Conservation (phyloP, 2,329 filamentous ascomycete genomes). For the Gremmenia infestans region DNA sequence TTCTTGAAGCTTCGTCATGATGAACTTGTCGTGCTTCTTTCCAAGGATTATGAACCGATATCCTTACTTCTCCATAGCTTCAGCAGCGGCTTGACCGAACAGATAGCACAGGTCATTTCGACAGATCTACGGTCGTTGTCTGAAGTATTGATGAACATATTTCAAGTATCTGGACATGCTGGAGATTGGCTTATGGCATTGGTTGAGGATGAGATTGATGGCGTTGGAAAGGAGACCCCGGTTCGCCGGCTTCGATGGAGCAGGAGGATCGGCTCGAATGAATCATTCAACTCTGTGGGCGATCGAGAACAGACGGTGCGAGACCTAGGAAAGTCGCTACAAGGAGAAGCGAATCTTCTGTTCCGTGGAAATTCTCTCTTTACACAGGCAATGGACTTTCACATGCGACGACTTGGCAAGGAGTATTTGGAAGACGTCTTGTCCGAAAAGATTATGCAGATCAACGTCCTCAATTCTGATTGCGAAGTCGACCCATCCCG, state of each 20-base stretch:
- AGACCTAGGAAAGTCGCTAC: conserved; percentile 73
- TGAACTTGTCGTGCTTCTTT: conserved; percentile 83
- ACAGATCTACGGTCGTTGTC: conserved; percentile 74
- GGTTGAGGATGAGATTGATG: conserved; percentile 96
- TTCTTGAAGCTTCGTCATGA: conserved; percentile 79
- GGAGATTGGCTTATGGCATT: conserved; percentile 88
- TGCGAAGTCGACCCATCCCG: conserved; percentile 94
- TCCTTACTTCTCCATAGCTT: conserved; percentile 83
- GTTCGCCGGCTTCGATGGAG: conserved; percentile 70
- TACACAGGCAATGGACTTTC: conserved; percentile 87
- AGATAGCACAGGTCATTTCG: conserved; percentile 75
- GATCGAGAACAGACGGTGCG: conserved; percentile 69
- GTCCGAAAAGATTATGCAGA: conserved; percentile 78
- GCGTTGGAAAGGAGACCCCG: conserved; percentile 75
- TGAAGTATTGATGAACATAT: conserved; percentile 88
- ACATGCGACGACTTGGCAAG: conserved; percentile 91
- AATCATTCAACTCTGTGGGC: conserved; percentile 55
- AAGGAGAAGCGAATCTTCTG: conserved; percentile 86
- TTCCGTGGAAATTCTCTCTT: conserved; percentile 93
- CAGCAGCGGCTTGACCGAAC: conserved; percentile 73
- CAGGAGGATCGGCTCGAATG: conserved; percentile 64
- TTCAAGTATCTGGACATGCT: conserved; percentile 81
- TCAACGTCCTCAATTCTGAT: conserved; percentile 84
- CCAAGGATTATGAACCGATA: conserved; percentile 77
- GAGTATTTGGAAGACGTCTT: conserved; percentile 88